These are phyloP conservation scores for Crotalaria pallida DNA, from an alignment of 306 rosid species.

Conservation along the genomic window DNA sequence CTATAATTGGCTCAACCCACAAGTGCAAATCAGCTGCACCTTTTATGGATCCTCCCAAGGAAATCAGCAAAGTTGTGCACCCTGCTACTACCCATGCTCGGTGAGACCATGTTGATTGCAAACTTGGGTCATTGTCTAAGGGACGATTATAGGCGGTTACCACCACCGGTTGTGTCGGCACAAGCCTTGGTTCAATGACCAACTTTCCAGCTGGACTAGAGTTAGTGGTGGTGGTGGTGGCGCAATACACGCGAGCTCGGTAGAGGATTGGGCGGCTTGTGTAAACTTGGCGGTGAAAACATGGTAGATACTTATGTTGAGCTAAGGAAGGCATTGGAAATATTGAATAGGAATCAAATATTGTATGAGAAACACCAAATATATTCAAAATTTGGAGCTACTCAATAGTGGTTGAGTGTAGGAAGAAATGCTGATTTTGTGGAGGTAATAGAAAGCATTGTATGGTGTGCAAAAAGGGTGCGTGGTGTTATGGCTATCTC, in stretches of 20 bases:
- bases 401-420: conserved; percentile 30
- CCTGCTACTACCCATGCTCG: conserved; percentile 71
- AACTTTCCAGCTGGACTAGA: conserved; percentile 16
- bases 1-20: conserved; percentile 29
- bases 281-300: conserved; percentile 19
- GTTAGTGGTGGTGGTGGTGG: conserved; percentile 21
- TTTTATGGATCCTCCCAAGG: conserved; percentile 35
- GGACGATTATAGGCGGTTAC: conserved; percentile 22
- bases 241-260: conserved; percentile 24
- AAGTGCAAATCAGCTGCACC: conserved; percentile 23
- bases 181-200: conserved; percentile 19
- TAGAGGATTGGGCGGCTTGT: neutral
- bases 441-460: neutral
- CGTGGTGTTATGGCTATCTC: conserved; percentile 45
- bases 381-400: neutral
- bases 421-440: conserved; percentile 17
- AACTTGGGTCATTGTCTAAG: conserved; percentile 37
- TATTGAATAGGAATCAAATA: conserved; percentile 15
- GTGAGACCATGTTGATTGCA: conserved; percentile 73
- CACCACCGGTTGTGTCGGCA: neutral
- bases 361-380: neutral
- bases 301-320: conserved; percentile 40
- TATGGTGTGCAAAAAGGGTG: conserved; percentile 37
- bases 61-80: conserved; percentile 34
- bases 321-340: conserved; percentile 57